Base-by-base conservation (phyloP, 176 grass and related monocot species). In the Musa itinerans region DNA sequence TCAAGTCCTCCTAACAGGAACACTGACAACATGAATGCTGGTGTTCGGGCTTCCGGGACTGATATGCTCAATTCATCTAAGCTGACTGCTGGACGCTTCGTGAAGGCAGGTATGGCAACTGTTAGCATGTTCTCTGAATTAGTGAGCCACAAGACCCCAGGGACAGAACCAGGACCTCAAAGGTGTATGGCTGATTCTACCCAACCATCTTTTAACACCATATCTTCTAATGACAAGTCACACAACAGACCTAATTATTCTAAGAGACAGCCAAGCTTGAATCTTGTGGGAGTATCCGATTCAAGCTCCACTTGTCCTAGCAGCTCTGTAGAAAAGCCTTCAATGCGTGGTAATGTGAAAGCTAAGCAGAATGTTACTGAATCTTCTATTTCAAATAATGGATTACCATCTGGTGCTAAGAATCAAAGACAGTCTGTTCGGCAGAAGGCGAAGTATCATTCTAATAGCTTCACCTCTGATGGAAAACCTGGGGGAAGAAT, bases 71-170 rank as follows among this genome's bases (percentile, higher is more conserved):
- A 84, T 65, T 64, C 90, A 63, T 78, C 83, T 73, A 85, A 91
- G 25, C 75, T 81, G 76, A 12, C 84, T 51, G 59, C 86, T 55
- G 79, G 72, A 63, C 83, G 75, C 65, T 80, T 80, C 76, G 70
- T 85, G 17, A 82, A 84, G 65, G 82, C 86, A 48, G 62, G 73
- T 79, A 88, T 83, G 34, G 67, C 85, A 78, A 84, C 78, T 71
- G 72, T 81, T 81, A 83, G 78, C 49, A 85, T 81, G 63, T 86
- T 83, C 73, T 72, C 87, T 77, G 89, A 92, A 29, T 17, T 85
- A 71, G 86, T 79, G 74, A 88, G 75, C 80, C 43, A 72, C 43
- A 92, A 20, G 26, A 14, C 83, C 54, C 20, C 65, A 50, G 80
- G 78, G 10, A 82, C 87, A 69, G 75, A 88, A 68, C 59, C 80